phyloP scores from a whole-genome alignment of 768 basidiomycete species.

The Auricularia sp. region DNA sequence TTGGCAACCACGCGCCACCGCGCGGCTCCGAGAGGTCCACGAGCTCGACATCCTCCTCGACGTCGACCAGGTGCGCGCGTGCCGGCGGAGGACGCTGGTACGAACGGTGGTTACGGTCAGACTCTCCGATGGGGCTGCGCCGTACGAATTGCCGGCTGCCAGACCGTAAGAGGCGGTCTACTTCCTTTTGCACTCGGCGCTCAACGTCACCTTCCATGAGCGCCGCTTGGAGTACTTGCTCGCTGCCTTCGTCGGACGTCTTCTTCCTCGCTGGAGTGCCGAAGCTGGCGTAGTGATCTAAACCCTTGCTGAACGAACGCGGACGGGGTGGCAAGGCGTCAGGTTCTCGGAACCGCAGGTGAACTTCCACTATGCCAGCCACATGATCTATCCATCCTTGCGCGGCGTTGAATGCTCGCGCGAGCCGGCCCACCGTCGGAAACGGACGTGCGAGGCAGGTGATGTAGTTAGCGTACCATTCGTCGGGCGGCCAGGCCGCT shows the following conservation, averaged over 20 bases:
- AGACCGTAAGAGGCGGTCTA: neutral
- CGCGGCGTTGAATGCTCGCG: neutral
- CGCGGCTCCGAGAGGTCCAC: too few relatives aligned
- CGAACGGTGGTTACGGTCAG: too few relatives aligned
- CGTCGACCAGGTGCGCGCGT: too few relatives aligned
- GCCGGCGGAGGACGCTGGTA: too few relatives aligned
- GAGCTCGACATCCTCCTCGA: too few relatives aligned
- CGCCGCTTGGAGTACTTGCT: neutral
- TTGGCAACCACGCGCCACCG: too few relatives aligned
- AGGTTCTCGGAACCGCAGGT: neutral
- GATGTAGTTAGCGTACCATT: too few relatives aligned
- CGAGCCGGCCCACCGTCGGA: neutral
- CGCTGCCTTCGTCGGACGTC: too few relatives aligned
- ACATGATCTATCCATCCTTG: neutral
- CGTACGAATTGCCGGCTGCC: neutral
- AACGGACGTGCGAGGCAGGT: too few relatives aligned
- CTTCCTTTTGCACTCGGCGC: neutral
- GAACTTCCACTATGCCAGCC: neutral
- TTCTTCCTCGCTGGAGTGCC: too few relatives aligned
- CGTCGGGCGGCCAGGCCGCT: too few relatives aligned
- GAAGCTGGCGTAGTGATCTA: neutral
- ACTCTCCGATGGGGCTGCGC: neutral
- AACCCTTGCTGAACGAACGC: neutral
- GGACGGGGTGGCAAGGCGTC: neutral
- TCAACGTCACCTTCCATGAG: neutral